These are phyloP conservation scores for Lunasporangiospora selenospora DNA, from an alignment of 192 early-diverging fungal species.

Conservation along the genomic window DNA sequence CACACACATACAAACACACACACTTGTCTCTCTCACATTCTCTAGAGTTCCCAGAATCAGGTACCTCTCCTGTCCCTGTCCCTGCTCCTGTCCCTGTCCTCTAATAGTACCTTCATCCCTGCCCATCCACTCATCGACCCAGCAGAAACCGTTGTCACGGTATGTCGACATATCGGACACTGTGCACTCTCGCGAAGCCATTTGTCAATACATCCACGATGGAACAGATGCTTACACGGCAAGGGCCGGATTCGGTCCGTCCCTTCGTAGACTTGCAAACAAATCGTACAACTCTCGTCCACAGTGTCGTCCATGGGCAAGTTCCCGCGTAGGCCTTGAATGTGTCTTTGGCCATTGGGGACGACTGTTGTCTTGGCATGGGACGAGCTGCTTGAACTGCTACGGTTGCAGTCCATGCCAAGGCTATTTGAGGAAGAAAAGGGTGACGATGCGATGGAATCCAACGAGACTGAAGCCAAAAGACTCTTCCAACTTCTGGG, in stretches of 20 bases:
- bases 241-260: slow-evolving; percentile 10
- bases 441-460: neutral
- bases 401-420: too few relatives aligned
- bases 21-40: too few relatives aligned
- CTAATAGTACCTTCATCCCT: neutral
- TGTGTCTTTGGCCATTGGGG: too few relatives aligned
- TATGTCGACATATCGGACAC: slow-evolving; percentile 21
- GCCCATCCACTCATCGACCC: neutral
- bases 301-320: neutral
- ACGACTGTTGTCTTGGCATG: too few relatives aligned
- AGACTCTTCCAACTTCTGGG: neutral
- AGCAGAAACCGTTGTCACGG: neutral
- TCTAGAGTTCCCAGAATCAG: too few relatives aligned
- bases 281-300: slow-evolving; percentile 14
- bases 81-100: neutral
- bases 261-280: slow-evolving; percentile 6
- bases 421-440: neutral
- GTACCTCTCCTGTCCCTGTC: neutral
- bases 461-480: neutral
- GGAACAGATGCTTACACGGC: slow-evolving; percentile 15
- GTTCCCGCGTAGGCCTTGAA: too few relatives aligned
- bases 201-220: slow-evolving; percentile 14
- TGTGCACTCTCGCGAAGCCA: slow-evolving; percentile 9
- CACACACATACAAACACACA: too few relatives aligned
- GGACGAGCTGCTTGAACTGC: too few relatives aligned